phyloP scores from a whole-genome alignment of 257 asterid species.

The Solanum clarkiae region DNA sequence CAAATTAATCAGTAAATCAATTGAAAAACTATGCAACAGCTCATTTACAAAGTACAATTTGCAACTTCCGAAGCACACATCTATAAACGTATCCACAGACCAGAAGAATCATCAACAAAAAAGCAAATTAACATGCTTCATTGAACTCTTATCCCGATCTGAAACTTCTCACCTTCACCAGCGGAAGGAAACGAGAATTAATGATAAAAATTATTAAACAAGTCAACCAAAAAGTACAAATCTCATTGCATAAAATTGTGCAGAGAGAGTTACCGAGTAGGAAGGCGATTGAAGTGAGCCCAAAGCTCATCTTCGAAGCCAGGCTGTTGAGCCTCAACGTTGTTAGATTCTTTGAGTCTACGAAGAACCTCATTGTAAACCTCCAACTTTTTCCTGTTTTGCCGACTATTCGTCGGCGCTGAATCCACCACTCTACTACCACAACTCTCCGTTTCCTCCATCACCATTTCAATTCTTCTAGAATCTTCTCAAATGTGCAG shows the following conservation, averaged over 20 bases:
- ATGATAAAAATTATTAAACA: neutral
- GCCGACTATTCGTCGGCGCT: conserved; percentile 23
- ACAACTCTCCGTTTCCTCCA: conserved; percentile 82
- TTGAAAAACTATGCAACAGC: neutral
- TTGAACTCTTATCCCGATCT: neutral
- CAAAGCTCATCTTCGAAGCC: conserved; percentile 75
- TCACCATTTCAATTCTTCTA: conserved; percentile 42
- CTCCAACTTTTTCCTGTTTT: conserved; percentile 53
- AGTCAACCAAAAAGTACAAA: neutral
- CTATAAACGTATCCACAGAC: neutral
- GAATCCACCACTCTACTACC: conserved; percentile 19
- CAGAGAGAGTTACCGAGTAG: conserved; percentile 40
- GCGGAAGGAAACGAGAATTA: neutral
- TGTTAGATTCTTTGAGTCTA: conserved; percentile 53
- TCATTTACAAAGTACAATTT: neutral
- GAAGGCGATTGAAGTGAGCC: conserved; percentile 92
- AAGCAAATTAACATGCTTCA: neutral
- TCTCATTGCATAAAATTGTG: neutral
- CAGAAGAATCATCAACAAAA: neutral
- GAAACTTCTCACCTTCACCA: neutral
- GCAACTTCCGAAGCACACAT: neutral
- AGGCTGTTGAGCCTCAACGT: conserved; percentile 70
- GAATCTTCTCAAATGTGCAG: neutral
- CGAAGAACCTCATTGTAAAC: conserved; percentile 88
- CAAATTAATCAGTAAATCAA: conserved; percentile 10